These are phyloP conservation scores for Coniella vitis DNA, from an alignment of 2,329 filamentous ascomycete genomes.

Conservation along the genomic window DNA sequence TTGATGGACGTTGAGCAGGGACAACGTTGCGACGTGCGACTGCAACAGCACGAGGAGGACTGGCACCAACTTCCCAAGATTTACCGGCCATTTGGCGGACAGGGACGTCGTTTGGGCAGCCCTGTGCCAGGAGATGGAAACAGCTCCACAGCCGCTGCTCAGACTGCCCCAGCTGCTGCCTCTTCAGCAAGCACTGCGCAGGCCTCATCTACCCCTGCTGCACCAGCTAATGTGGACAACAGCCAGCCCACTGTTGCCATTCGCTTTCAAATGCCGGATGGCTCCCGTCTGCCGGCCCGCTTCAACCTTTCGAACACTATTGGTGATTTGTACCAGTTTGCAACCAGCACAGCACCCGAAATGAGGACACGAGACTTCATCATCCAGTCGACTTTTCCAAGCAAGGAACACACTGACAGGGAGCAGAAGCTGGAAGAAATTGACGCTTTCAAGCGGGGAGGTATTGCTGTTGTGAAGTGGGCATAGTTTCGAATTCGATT, in stretches of 20 bases:
- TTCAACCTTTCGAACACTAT: conserved; percentile 78
- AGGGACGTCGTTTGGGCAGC: conserved; percentile 68
- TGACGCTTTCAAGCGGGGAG: conserved; percentile 59
- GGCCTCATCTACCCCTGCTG: conserved; percentile 21
- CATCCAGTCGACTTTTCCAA: conserved; percentile 76
- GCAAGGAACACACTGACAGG: conserved; percentile 70
- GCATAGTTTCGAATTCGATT: no score
- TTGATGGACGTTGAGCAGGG: conserved; percentile 70
- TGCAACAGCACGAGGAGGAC: conserved; percentile 68
- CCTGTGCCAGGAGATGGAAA: conserved; percentile 58
- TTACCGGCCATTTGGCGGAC: conserved; percentile 68
- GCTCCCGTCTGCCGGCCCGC: conserved; percentile 67
- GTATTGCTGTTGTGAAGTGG: conserved; percentile 60
- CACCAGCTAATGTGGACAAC: conserved; percentile 46
- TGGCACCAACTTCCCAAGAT: conserved; percentile 67
- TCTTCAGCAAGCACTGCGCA: conserved; percentile 12
- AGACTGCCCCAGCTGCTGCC: conserved; percentile 28
- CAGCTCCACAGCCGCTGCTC: conserved; percentile 1
- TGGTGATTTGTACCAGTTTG: conserved; percentile 70
- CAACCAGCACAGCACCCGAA: conserved; percentile 55
- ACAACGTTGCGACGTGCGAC: conserved; percentile 72
- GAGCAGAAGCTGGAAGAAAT: conserved; percentile 50
- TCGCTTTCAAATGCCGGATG: conserved; percentile 72
- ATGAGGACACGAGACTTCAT: conserved; percentile 58
- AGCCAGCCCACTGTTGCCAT: conserved; percentile 63